Evolutionary conservation across 495 filamentous ascomycete genomes (phyloP).

Genomic region (Tuber melanosporum): DNA sequence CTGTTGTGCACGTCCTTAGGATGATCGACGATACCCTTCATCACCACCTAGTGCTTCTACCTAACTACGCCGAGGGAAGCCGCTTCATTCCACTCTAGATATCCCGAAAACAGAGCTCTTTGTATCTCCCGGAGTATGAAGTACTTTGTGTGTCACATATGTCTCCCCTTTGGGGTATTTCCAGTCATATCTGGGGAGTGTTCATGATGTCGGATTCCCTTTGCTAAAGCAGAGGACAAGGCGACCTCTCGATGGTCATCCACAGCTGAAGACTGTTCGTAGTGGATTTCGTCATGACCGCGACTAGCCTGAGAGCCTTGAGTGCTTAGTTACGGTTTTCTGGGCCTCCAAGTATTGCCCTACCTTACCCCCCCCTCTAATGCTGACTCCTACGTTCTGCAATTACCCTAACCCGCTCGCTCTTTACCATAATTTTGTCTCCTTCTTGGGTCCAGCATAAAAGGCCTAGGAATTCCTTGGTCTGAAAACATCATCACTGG

Average conservation of each 20-base stretch:
- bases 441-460: constrained; percentile 19
- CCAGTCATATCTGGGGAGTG: constrained; percentile 21
- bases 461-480: constrained; percentile 11
- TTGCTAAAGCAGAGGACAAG: constrained; percentile 14
- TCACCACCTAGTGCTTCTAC: constrained; percentile 17
- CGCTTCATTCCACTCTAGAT: constrained; percentile 22
- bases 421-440: neutral
- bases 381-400: constrained; percentile 29
- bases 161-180: constrained; percentile 1
- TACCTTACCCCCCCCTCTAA: constrained; percentile 8
- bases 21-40: constrained; percentile 18
- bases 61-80: constrained; percentile 24
- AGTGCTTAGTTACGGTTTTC: constrained; percentile 8
- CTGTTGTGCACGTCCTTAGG: constrained; percentile 20
- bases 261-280: constrained; percentile 27
- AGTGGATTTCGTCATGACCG: constrained; percentile 23
- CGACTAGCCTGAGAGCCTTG: constrained; percentile 23
- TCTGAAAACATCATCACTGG: constrained; percentile 8
- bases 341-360: constrained; percentile 5
- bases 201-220: constrained; percentile 4
- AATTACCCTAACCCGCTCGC: neutral
- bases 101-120: constrained; percentile 13
- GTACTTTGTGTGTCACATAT: constrained; percentile 22
- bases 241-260: constrained; percentile 12
- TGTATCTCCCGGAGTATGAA: constrained; percentile 13